These are phyloP conservation scores for Xylaria polymorpha DNA, from an alignment of 2,329 filamentous ascomycete species.

Conservation along the genomic window DNA sequence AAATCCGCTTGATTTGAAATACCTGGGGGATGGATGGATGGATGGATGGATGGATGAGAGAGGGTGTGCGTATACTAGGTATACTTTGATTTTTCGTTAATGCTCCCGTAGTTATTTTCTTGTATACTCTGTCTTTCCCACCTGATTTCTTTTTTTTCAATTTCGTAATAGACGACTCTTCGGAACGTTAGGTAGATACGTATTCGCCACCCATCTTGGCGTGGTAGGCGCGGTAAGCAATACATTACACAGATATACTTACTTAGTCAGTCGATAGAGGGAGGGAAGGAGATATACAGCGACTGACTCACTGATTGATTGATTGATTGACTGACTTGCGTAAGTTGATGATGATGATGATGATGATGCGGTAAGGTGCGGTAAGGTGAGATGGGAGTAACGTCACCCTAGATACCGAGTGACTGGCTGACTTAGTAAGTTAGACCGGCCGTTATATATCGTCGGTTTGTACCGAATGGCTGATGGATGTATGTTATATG, in stretches of 20 bases:
- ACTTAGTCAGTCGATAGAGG: neutral
- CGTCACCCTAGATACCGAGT: neutral
- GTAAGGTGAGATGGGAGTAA: constrained; percentile 11
- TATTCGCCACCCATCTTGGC: too few relatives aligned
- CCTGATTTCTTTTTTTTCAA: too few relatives aligned
- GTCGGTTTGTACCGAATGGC: neutral
- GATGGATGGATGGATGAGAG: fast-evolving
- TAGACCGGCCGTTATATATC: neutral
- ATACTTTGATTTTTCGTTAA: too few relatives aligned
- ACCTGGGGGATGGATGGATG: too few relatives aligned
- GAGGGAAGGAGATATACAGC: neutral
- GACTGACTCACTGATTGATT: neutral
- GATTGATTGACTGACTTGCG: neutral
- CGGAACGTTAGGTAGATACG: neutral
- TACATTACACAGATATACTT: neutral
- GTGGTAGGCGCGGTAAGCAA: too few relatives aligned
- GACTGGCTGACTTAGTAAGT: neutral
- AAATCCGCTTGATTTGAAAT: too few relatives aligned
- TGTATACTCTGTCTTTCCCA: too few relatives aligned
- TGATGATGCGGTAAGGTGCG: neutral
- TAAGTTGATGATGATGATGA: neutral
- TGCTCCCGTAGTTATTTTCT: too few relatives aligned
- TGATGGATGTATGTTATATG: neutral
- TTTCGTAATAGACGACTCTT: neutral
- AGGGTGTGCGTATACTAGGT: too few relatives aligned